Base-by-base conservation (phyloP, 2,329 filamentous ascomycete species). In the Aspergillus awamori region DNA sequence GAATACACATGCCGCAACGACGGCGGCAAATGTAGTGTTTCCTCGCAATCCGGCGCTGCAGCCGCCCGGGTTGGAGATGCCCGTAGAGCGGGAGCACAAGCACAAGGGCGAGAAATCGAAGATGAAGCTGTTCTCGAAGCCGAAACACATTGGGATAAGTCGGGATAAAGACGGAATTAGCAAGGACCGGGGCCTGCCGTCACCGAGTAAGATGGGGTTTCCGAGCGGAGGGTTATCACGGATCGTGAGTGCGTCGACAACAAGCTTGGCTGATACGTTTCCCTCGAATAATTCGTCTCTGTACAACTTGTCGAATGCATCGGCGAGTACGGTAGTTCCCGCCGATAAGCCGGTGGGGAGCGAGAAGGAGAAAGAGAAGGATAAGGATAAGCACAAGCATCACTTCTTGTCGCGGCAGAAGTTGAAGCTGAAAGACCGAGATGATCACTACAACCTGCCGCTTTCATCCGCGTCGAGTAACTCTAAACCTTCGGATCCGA, bases 101-200 rank as follows among this genome's bases (percentile, higher is more conserved):
- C 78, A 76, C 41, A 81, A 83, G 61, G 84, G 83, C 60, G 84
- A 87, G 67, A 86, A 85, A 69, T 85, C 85, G 39, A 89, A 88
- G 76, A 89, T 87, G 83, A 89, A 89, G 73, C 78, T 89, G 5
- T 89, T 90, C 70, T 86, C 84, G 5, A 89, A 89, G 69, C 86
- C 87, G 2, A 89, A 89, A 75, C 85, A 84, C 64, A 87, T 89
- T 65, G 84, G 82, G 4, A 82, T 87, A 15, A 84, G 83, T n/a
- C 83, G 85, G 63, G 84, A 87, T 48, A 87, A 84, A 67, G 83
- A 87, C 60, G 57, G 71, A 59, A 62, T 62, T 47, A 56, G 64
- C 36, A 83, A 82, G 64, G 77, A 83, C 22, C 82, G 82, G 55
- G 79, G 82, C 1, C 71, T 86, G 33, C 85, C 86, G 0, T 88